Evolutionary conservation across 1,284 basidiomycete species (phyloP), one percentile per base, ranked within the genome.

Genomic region (Fereydounia khargensis): DNA sequence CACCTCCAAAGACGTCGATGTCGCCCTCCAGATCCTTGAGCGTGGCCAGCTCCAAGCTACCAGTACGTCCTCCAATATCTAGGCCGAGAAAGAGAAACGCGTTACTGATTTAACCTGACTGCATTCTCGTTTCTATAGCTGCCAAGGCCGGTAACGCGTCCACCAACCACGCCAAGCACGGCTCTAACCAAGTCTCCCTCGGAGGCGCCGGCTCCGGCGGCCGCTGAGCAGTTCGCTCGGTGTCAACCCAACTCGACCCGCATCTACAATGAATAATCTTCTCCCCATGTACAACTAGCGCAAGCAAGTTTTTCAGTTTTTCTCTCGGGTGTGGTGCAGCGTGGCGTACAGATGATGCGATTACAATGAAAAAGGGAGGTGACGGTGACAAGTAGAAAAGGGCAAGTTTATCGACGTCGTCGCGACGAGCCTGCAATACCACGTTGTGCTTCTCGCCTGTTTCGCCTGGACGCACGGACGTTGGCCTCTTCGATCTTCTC

Each of bases 401-500:
- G n/a, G n/a, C n/a, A n/a, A n/a, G n/a, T n/a, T n/a, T n/a, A n/a
- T n/a, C n/a, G n/a, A n/a, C n/a, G n/a, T n/a, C n/a, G n/a, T n/a
- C n/a, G n/a, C n/a, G n/a, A n/a, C n/a, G 28, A 30, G 4, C 14
- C 11, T 5, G 28, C 46, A 24, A 46, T 42, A 4, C 38, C 37
- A 14, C 63, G 40, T 13, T 56, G 51, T 4, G 63, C 66, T n/a
- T 68, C 66, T 28, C 66, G 47, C 2, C 66, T 35, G 30, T 60
- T 68, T 14, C 66, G 47, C 54, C 59, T 52, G 27, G 55, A 54
- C 4, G 63, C 67, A 7, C 70, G 42, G 24, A 65, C 47, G 16
- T 67, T 61, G 11, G 59, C 62, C 41, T 65, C 60, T 36, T 71
- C 69, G 33, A 65, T 39, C 46, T 66, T 82, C 76, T 94, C 91